Evolutionary conservation across 2,329 filamentous ascomycete species (phyloP).

Genomic region (Trichoderma endophyticum): DNA sequence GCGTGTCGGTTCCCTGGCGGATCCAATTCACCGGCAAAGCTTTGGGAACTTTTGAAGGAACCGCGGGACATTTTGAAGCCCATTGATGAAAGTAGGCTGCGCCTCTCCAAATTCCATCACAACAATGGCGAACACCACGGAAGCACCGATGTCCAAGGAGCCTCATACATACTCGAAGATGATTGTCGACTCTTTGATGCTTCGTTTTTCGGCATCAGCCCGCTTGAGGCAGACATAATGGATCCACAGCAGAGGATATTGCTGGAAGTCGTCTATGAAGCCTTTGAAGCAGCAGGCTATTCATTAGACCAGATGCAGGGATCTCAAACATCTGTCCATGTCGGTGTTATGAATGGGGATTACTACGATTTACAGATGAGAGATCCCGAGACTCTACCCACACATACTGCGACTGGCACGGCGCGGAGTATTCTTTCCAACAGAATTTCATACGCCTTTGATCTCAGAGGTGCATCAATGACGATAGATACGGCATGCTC

Average conservation of each 20-base stretch:
- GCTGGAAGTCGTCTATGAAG: conserved; percentile 42
- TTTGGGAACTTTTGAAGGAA: not conserved
- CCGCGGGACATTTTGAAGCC: not conserved
- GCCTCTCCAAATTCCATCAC: no score
- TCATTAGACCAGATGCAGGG: conserved; percentile 16
- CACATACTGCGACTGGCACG: no score
- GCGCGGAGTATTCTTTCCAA: no score
- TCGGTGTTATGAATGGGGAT: conserved; percentile 29
- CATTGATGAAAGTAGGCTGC: no score
- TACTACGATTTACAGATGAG: no score
- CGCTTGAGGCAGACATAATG: conserved; percentile 15
- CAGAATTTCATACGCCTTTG: conserved; percentile 41
- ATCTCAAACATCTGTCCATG: conserved; percentile 33
- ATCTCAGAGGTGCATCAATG: conserved; percentile 45
- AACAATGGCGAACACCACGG: no score
- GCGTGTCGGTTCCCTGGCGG: not conserved
- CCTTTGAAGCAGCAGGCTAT: conserved; percentile 36
- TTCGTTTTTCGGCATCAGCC: conserved; percentile 28
- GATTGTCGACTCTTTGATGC: conserved; percentile 35
- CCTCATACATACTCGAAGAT: no score
- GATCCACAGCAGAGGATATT: conserved; percentile 23
- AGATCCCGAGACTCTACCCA: no score
- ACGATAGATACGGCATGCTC: conserved; percentile 53
- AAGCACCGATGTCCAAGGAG: no score
- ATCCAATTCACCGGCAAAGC: not conserved